These are phyloP conservation scores for Sugiyamaella paludigena DNA, from an alignment of 1,139 yeast genomes.

Conservation along the genomic window DNA sequence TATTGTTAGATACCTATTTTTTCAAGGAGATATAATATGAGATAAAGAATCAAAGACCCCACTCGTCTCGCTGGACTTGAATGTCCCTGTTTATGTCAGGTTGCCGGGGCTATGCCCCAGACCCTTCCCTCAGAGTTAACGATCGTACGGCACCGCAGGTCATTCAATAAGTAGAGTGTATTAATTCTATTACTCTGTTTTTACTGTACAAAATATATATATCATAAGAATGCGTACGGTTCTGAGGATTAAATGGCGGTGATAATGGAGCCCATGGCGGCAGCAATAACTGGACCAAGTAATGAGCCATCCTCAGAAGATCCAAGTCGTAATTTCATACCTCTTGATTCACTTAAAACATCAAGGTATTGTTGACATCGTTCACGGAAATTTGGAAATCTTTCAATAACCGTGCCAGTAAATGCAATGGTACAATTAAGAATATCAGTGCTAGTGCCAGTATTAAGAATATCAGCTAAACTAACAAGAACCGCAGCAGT, in stretches of 20 bases:
- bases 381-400: slow-evolving; percentile 75
- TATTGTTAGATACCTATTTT: background rate
- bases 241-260: background rate
- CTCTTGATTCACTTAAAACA: slow-evolving; percentile 25
- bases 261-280: slow-evolving; percentile 28
- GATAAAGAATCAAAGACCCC: background rate
- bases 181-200: background rate
- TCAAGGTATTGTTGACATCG: slow-evolving; percentile 38
- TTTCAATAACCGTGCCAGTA: slow-evolving; percentile 86
- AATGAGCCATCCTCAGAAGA: slow-evolving; percentile 33
- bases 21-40: background rate
- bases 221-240: slow-evolving; percentile 5
- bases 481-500: slow-evolving; percentile 76
- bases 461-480: slow-evolving; percentile 21
- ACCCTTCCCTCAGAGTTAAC: too few relatives aligned
- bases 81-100: too few relatives aligned
- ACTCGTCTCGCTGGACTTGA: too few relatives aligned
- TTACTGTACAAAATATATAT: slow-evolving; percentile 9
- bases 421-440: slow-evolving; percentile 57
- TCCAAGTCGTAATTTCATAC: slow-evolving; percentile 23
- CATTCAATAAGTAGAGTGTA: too few relatives aligned
- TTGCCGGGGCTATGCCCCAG: too few relatives aligned
- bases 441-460: background rate
- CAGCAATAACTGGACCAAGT: slow-evolving; percentile 36
- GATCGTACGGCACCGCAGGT: too few relatives aligned